A percentile compares a stretch with the other conserved stretches of the same genome.
These are phyloP conservation scores for Andrographis paniculata DNA, from an alignment of 305 asterid species.

Conservation along the genomic window DNA sequence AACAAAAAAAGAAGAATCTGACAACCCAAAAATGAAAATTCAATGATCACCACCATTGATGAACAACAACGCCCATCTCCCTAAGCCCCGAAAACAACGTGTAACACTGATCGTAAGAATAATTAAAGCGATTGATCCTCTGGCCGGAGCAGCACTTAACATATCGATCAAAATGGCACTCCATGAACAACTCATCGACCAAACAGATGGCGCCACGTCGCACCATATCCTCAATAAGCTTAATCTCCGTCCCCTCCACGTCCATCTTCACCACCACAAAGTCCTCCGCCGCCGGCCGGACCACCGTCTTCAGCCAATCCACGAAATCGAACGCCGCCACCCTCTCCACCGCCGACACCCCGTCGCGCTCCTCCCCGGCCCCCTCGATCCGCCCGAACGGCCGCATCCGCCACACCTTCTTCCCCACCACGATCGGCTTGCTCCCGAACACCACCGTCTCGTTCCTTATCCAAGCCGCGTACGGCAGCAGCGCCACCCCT, in stretches of 20 bases:
- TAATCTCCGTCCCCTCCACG: conserved; percentile 91
- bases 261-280: conserved; percentile 98
- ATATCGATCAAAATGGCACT: conserved; percentile 91
- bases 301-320: conserved; percentile 63
- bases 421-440: conserved; percentile 25
- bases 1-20: too few species aligned
- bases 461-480: conserved; percentile 91
- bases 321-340: conserved; percentile 86
- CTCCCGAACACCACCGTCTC: conserved; percentile 54
- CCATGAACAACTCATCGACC: conserved; percentile 85
- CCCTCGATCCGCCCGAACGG: conserved; percentile 32
- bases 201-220: conserved; percentile 78
- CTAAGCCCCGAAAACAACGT: conserved; percentile 66
- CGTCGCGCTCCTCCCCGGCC: conserved; percentile 13
- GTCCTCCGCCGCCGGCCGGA: conserved; percentile 52
- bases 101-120: conserved; percentile 82
- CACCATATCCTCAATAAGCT: conserved; percentile 67
- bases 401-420: conserved; percentile 35
- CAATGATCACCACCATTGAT: conserved; percentile 76
- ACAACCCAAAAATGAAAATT: too few species aligned
- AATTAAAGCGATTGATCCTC: conserved; percentile 61
- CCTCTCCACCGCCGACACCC: conserved; percentile 39
- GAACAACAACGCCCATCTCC: conserved; percentile 80
- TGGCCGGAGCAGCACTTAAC: conserved; percentile 94
- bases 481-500: conserved; percentile 76